Evolutionary conservation across 2,329 filamentous ascomycete genomes (phyloP).

Genomic region (Torrubiellomyces zombiae): DNA sequence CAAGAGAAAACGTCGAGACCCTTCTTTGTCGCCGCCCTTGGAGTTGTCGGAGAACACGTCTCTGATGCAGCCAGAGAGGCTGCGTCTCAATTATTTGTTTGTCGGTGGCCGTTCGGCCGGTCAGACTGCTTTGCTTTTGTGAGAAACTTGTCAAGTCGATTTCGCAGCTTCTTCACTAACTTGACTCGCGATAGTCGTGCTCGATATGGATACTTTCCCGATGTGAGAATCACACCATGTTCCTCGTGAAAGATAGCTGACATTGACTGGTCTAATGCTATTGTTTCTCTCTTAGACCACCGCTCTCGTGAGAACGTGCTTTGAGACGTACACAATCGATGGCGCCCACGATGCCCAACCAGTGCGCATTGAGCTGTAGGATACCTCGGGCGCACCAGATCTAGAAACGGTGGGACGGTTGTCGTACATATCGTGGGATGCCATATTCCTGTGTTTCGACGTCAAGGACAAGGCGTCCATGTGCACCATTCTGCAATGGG

Average conservation of each 20-base stretch:
- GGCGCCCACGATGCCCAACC: conserved; percentile 10
- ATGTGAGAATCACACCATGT: conserved; percentile 12
- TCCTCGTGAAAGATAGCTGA: neutral
- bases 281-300: no score
- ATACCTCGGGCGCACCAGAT: conserved; percentile 22
- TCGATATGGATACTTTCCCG: conserved; percentile 20
- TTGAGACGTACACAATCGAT: conserved; percentile 17
- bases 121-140: conserved; percentile 23
- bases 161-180: conserved; percentile 1
- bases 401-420: conserved; percentile 17
- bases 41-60: no score
- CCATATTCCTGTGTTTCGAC: conserved; percentile 23
- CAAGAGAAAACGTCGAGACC: conserved; percentile 12
- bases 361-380: conserved; percentile 19
- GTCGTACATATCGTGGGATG: conserved; percentile 20
- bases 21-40: conserved; percentile 4
- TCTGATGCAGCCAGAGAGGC: conserved; percentile 6
- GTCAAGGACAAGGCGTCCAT: conserved; percentile 17
- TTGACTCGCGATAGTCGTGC: conserved; percentile 13
- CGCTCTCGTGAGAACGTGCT: conserved; percentile 16
- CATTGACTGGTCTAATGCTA: no score
- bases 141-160: conserved; percentile 3
- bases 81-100: conserved; percentile 19
- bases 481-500: conserved; percentile 19
- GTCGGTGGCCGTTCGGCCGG: conserved; percentile 15